Evolutionary conservation across 164 flowering plant genomes (phyloP).

Genomic region (Vitis riparia): DNA sequence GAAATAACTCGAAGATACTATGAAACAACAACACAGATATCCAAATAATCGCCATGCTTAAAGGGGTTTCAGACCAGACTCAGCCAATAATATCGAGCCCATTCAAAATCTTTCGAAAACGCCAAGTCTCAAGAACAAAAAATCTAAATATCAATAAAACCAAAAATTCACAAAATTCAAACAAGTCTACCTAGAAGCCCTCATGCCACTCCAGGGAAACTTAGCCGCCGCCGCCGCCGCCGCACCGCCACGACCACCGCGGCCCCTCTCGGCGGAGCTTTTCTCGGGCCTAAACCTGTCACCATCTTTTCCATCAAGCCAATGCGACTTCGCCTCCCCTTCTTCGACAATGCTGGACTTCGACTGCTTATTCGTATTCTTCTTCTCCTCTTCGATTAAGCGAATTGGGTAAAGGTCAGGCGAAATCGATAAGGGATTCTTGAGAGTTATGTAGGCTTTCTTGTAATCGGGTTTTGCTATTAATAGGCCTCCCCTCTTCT

Average conservation of each 20-base stretch:
- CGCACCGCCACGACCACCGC: constrained; percentile 8
- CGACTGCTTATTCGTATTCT: constrained; percentile 37
- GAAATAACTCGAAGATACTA: background rate
- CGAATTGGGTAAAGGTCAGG: constrained; percentile 61
- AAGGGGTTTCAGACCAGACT: background rate
- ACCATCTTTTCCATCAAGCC: constrained; percentile 53
- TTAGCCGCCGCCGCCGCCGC: background rate
- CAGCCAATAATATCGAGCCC: background rate
- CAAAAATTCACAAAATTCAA: background rate
- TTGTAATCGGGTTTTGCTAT: constrained; percentile 76
- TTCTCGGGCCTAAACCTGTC: constrained; percentile 17
- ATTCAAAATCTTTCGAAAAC: background rate
- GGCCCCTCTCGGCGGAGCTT: background rate
- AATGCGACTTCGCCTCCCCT: constrained; percentile 45
- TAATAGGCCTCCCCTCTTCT: constrained; percentile 71
- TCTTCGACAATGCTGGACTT: constrained; percentile 48
- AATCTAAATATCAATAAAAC: background rate
- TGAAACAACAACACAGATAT: background rate
- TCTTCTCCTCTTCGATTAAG: constrained; percentile 57
- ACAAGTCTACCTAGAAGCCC: constrained; percentile 23
- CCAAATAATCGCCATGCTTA: background rate
- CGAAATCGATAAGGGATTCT: constrained; percentile 53
- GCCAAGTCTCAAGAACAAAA: background rate
- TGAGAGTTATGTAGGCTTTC: constrained; percentile 75
- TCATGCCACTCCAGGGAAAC: constrained; percentile 47